Evolutionary conservation across 106 monocot genomes (phyloP), one percentile per base, ranked within the genome.

Genomic region (Phalaenopsis aphrodite): DNA sequence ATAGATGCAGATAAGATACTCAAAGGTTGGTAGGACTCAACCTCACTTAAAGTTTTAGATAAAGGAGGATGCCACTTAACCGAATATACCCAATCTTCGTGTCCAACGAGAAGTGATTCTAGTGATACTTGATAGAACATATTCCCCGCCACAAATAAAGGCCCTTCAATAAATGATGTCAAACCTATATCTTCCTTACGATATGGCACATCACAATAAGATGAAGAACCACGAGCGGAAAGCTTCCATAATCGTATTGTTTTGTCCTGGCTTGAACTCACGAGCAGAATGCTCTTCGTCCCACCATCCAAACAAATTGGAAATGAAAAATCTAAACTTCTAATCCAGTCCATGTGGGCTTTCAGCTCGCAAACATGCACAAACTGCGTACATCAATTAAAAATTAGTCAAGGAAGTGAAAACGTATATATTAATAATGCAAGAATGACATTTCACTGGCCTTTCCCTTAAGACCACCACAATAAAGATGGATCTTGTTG

Each of bases 11-110:
- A 99, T 73, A 99, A 78, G 73, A 99, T 89, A 83, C 93, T 91
- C 85, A 93, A 87, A 2, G 94, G 89, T 79, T 99, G 99, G 73
- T 84, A 66, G 74, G 24, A 75, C 61, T 87, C 76, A 68, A 19
- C 67, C 1, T 64, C 78, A 83, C 61, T 64, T 57, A 41, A 30
- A 49, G 81, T 69, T 46, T 36, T 75, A 55, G 39, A 81, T 52
- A 87, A 58, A 83, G 91, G 96, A 79, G 99, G 95, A 41, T 91
- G 91, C 99, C 99, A 99, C 66, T 88, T 75, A 36, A 93, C 93
- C 24, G 99, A 95, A 85, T 99, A 99, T 42, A 99, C 99, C 99
- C 99, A 99, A 71, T 99, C 99, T 75, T 99, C 99, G 82, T 99
- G 99, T 30, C 93, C 99, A 83, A 93, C 82, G 39, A 99, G 89